These are phyloP conservation scores for Pseudopyricularia javanii DNA, from an alignment of 2,329 filamentous ascomycete genomes.

Conservation along the genomic window DNA sequence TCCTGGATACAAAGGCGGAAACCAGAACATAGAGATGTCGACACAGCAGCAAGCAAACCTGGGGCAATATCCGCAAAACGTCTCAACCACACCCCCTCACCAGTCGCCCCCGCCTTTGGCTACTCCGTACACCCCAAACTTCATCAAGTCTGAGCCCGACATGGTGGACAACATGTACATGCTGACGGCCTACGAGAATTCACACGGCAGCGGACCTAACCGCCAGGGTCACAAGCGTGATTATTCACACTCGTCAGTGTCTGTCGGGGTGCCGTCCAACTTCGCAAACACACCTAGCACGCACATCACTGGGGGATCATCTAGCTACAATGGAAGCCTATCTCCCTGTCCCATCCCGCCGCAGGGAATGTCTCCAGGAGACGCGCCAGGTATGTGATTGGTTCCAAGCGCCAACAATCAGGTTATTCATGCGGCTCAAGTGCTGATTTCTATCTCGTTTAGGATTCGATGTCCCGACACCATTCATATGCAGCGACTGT, in stretches of 20 bases:
- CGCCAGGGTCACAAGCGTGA: not conserved
- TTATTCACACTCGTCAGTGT: not conserved
- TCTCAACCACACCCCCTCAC: not conserved
- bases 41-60: not conserved
- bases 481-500: conserved; percentile 28
- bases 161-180: not conserved
- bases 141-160: conserved; percentile 5
- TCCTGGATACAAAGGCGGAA: not conserved
- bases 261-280: conserved; percentile 15
- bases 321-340: conserved; percentile 8
- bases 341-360: conserved; percentile 20
- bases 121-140: conserved; percentile 1
- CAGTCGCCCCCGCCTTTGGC: not conserved
- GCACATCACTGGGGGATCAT: conserved; percentile 20
- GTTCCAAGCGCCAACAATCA: no score
- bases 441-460: not conserved
- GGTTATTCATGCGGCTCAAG: not conserved
- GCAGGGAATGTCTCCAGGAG: conserved; percentile 18
- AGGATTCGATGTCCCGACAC: conserved; percentile 6
- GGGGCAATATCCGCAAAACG: not conserved
- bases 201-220: not conserved
- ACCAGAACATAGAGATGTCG: not conserved
- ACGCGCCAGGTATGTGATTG: not conserved
- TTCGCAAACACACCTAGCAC: conserved; percentile 23
- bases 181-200: not conserved